phyloP scores from a whole-genome alignment of 2,329 filamentous ascomycete species.

The Pyricularia sp. region DNA sequence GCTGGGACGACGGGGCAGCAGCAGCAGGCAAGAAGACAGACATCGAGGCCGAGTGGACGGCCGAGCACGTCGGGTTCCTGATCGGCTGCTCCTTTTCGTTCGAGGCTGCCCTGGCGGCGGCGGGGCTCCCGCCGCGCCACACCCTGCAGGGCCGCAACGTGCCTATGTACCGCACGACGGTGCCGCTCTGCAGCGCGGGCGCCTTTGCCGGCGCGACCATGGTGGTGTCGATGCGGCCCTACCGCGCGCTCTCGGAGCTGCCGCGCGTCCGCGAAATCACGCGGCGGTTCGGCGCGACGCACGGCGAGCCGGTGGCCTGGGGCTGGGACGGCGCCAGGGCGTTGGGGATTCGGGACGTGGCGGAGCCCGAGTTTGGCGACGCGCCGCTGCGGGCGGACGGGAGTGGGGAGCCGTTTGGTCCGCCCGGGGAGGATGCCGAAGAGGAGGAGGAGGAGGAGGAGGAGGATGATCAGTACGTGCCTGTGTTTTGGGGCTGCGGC shows the following conservation, averaged over 20 bases:
- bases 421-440: constrained; percentile 15
- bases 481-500: constrained; percentile 51
- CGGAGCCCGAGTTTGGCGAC: constrained; percentile 44
- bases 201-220: constrained; percentile 40
- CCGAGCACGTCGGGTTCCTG: constrained; percentile 47
- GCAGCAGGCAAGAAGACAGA: constrained; percentile 22
- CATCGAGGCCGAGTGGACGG: constrained; percentile 38
- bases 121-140: constrained; percentile 39
- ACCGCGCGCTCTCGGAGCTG: constrained; percentile 30
- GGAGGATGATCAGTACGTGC: constrained; percentile 31
- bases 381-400: constrained; percentile 22
- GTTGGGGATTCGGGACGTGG: constrained; percentile 42
- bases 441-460: constrained; percentile 19
- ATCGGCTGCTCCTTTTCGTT: constrained; percentile 54
- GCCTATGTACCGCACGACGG: constrained; percentile 46
- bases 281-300: constrained; percentile 38
- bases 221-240: constrained; percentile 53
- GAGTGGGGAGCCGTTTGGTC: constrained; percentile 15
- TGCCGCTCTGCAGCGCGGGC: constrained; percentile 43
- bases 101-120: constrained; percentile 38
- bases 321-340: constrained; percentile 11
- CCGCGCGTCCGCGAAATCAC: constrained; percentile 41
- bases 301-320: constrained; percentile 40
- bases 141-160: constrained; percentile 34
- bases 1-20: constrained; percentile 17